Conservation (phyloP, 129 eudicot genomes). For the Gnaphalium uliginosum region DNA sequence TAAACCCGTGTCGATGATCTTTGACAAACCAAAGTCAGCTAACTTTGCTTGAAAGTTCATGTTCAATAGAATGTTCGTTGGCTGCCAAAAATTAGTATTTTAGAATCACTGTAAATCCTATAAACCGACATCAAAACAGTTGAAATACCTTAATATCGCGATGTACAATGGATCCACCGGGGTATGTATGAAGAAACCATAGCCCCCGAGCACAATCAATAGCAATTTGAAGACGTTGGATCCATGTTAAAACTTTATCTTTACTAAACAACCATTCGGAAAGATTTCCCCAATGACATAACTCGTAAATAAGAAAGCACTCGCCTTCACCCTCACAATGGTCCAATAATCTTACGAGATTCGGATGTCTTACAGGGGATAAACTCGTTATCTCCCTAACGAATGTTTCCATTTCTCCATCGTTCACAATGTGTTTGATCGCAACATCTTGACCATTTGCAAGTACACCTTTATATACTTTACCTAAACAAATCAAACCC, state of each 20-base stretch:
- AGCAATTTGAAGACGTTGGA: constrained; percentile 68
- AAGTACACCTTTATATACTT: constrained; percentile 72
- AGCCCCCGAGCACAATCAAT: constrained; percentile 84
- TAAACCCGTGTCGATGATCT: constrained; percentile 57
- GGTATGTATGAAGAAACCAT: constrained; percentile 76
- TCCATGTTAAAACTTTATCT: constrained; percentile 63
- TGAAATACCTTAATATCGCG: constrained; percentile 72
- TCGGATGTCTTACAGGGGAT: constrained; percentile 72
- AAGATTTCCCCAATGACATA: constrained; percentile 77
- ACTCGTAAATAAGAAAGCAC: constrained; percentile 79
- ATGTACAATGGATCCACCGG: constrained; percentile 80
- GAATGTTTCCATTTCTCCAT: constrained; percentile 75
- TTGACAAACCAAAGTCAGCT: constrained; percentile 80
- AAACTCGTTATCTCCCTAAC: constrained; percentile 71
- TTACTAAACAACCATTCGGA: constrained; percentile 81
- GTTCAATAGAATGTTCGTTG: constrained; percentile 72
- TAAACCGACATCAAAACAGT: neutral
- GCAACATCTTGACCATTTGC: constrained; percentile 62
- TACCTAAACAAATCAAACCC: constrained; percentile 45
- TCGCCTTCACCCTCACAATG: constrained; percentile 71
- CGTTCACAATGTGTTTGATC: constrained; percentile 71
- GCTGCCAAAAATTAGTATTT: constrained; percentile 40
- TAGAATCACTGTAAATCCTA: neutral
- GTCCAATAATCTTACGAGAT: constrained; percentile 63
- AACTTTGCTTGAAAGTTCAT: constrained; percentile 69